Base-by-base conservation (phyloP, 1,139 yeast species). In the Yamadazyma friedrichii region DNA sequence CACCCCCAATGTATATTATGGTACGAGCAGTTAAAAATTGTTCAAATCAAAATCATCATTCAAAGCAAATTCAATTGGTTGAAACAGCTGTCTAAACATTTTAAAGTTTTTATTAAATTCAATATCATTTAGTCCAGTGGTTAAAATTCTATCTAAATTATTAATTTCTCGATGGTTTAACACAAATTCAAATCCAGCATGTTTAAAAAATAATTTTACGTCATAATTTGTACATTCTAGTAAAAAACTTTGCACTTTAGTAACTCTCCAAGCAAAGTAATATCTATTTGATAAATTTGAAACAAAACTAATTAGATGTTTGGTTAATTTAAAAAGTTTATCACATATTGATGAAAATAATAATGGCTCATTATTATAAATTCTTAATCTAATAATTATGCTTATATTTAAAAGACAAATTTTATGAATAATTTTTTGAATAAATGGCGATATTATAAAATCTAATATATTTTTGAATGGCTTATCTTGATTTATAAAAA, bases 201-300 rank as follows among this genome's bases (percentile, higher is more conserved):
- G 13, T 15, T 26, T 12, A 26, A 33, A 28, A 28, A 13, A 28
- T 9, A 17, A 25, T 13, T 20, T 16, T 9, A 29, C 3, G 15
- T 29, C 15, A 15, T 29, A 13, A 15, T 15, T 31, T 4, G 24
- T n/a, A 31, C 33, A 31, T 20, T 33, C 20, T 13, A 25, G 12
- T 11, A 68, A 43, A 38, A 53, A 65, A 4, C 55, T 50, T 36
- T 67, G 67, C 1, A 67, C 64, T 44, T 66, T 70, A 3, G 66
- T 55, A 2, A 65, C 54, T 49, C 70, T 58, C 77, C 77, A 70
- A 0, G 76, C 74, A 51, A 63, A 67, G 47, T 67, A 71, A 46
- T 70, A 71, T 39, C 74, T 49, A 37, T 58, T 59, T 39, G 70
- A 65, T 33, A 33, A 33, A 25, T 33, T 33, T 11, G 27, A 22